These are phyloP conservation scores for Amanita exitialis DNA, from an alignment of 768 basidiomycete genomes.

Conservation along the genomic window DNA sequence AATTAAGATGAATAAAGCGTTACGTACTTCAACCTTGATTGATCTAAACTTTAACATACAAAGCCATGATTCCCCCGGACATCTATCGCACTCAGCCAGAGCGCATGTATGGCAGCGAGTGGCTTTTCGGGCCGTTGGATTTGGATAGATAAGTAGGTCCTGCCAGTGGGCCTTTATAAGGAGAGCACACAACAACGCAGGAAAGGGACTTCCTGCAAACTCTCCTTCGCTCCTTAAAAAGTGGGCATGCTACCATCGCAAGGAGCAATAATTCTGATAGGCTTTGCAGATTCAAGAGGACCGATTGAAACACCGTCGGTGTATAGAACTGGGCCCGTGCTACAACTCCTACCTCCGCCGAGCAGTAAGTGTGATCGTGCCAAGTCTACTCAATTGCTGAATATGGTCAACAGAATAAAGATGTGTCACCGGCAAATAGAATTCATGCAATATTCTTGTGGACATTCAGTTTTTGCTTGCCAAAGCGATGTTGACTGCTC, in stretches of 20 bases:
- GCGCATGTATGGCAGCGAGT: not conserved
- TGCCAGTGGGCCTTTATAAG: not conserved
- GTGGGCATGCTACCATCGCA: not conserved
- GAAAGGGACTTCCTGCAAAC: not conserved
- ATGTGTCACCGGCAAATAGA: conserved; percentile 63
- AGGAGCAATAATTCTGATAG: not conserved
- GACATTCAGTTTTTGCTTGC: conserved; percentile 38
- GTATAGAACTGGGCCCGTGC: not conserved
- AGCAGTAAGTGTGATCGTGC: not conserved
- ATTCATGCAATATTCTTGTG: conserved; percentile 44
- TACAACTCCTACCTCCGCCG: conserved; percentile 2
- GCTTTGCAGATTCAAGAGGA: not conserved
- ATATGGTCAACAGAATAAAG: conserved; percentile 6
- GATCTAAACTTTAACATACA: not conserved
- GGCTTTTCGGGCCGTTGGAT: conserved; percentile 1
- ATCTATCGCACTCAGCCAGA: not conserved
- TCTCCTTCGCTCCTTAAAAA: not conserved
- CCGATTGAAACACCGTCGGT: not conserved
- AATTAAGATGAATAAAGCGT: not conserved
- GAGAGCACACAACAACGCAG: not conserved
- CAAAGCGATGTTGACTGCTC: conserved; percentile 45
- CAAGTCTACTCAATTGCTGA: not conserved
- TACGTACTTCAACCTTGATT: not conserved
- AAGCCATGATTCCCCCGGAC: not conserved
- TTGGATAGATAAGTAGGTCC: not conserved